Conservation (phyloP, 768 basidiomycete species). For the Tulasnella sp. region DNA sequence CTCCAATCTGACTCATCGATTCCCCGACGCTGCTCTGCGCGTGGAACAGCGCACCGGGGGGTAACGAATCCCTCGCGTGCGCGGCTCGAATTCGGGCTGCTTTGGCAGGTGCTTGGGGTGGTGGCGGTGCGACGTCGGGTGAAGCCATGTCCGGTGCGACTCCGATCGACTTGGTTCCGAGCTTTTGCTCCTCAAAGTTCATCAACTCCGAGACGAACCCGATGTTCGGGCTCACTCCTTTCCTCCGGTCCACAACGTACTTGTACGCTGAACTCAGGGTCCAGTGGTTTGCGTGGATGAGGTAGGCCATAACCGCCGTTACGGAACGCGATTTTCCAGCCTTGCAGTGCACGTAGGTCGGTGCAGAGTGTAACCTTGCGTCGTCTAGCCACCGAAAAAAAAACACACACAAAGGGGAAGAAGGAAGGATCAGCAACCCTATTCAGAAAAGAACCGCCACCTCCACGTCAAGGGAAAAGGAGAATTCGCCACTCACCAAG, state of each 20-base stretch:
- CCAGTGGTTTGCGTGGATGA: slow-evolving; percentile 97
- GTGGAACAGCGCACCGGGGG: slow-evolving; percentile 5
- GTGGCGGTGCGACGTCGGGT: slow-evolving; percentile 26
- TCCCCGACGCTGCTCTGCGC: slow-evolving; percentile 33
- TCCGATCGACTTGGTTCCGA: slow-evolving; percentile 67
- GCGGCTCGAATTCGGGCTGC: slow-evolving; percentile 3
- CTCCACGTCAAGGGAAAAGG: neutral
- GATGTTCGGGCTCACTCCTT: slow-evolving; percentile 94
- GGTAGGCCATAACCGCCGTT: slow-evolving; percentile 93
- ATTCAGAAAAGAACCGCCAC: neutral
- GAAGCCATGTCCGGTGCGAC: slow-evolving; percentile 38
- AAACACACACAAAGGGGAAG: neutral
- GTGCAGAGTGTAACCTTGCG: slow-evolving; percentile 77
- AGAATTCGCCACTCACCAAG: slow-evolving; percentile 54
- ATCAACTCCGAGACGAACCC: slow-evolving; percentile 96
- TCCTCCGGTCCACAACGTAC: slow-evolving; percentile 85
- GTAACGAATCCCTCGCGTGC: slow-evolving; percentile 19
- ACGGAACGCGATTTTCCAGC: slow-evolving; percentile 94
- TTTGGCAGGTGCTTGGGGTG: slow-evolving; percentile 21
- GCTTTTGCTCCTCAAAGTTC: slow-evolving; percentile 88
- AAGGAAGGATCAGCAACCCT: neutral
- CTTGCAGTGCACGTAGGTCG: slow-evolving; percentile 93
- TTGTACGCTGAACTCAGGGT: slow-evolving; percentile 83
- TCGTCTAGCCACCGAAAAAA: slow-evolving; percentile 52
- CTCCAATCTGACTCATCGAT: slow-evolving; percentile 26